Evolutionary conservation across 176 grass and related monocot genomes (phyloP).

Genomic region (Aechmea fasciata): DNA sequence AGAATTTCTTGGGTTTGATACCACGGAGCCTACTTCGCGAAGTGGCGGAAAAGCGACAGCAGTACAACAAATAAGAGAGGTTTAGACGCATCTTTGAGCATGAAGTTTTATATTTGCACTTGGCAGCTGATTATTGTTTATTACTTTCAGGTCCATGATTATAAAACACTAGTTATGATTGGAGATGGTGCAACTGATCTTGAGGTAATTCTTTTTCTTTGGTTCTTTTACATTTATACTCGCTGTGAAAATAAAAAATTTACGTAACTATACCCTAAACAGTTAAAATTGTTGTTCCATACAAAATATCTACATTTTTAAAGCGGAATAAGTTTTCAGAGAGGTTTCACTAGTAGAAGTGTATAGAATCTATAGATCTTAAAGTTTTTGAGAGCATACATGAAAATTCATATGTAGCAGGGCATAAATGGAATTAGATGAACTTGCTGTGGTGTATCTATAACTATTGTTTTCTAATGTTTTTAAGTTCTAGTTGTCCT

Average conservation of each 20-base stretch:
- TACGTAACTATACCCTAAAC: background rate
- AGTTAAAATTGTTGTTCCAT: too few species aligned
- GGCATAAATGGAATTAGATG: too few species aligned
- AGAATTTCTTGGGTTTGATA: conserved; percentile 85
- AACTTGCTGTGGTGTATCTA: background rate
- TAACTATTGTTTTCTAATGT: background rate
- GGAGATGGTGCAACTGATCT: conserved; percentile 94
- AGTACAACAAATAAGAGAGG: conserved; percentile 85
- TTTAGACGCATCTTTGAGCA: conserved; percentile 2
- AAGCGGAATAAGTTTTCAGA: too few species aligned
- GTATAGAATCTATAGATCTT: too few species aligned
- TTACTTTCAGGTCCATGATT: conserved; percentile 26
- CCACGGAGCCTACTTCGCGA: conserved; percentile 66
- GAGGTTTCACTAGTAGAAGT: too few species aligned
- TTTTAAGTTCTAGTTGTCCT: background rate
- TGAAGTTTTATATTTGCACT: background rate
- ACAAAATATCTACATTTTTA: too few species aligned
- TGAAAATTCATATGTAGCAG: too few species aligned
- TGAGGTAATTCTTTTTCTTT: conserved; percentile 37
- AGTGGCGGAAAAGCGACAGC: conserved; percentile 86
- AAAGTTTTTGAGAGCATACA: too few species aligned
- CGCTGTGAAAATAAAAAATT: background rate
- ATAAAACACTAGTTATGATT: conserved; percentile 63
- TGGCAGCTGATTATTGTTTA: background rate
- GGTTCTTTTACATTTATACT: background rate